phyloP scores from a whole-genome alignment of 2,329 filamentous ascomycete species.

The Ceratocystiopsis minuta region DNA sequence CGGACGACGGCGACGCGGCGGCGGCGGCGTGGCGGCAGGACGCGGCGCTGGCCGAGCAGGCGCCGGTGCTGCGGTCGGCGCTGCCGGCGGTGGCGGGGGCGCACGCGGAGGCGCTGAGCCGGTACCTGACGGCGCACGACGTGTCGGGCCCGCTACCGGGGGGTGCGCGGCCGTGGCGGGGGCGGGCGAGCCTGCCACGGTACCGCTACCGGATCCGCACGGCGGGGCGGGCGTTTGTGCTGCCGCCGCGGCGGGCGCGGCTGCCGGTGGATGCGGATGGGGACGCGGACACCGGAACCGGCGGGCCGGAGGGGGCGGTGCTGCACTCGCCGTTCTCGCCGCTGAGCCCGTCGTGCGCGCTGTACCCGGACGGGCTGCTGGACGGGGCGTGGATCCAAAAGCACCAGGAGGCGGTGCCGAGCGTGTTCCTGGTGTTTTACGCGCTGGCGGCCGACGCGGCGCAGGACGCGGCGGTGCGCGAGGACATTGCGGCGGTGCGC shows the following conservation, averaged over 20 bases:
- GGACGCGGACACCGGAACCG: no score
- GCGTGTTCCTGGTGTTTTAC: conserved; percentile 68
- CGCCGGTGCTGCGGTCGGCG: conserved; percentile 50
- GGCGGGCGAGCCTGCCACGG: conserved; percentile 30
- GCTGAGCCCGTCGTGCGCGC: conserved; percentile 59
- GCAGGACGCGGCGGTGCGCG: conserved; percentile 76
- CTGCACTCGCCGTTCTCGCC: conserved; percentile 87
- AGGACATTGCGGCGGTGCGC: conserved; percentile 65
- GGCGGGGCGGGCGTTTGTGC: conserved; percentile 49
- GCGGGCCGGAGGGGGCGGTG: conserved; percentile 27
- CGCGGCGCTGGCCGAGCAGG: conserved; percentile 36
- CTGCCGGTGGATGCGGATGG: conserved; percentile 36
- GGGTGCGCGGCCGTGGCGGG: conserved; percentile 39
- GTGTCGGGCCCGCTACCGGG: conserved; percentile 27
- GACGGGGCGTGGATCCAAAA: conserved; percentile 71
- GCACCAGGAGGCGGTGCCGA: conserved; percentile 70
- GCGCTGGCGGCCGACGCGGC: conserved; percentile 53
- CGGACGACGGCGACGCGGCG: background rate
- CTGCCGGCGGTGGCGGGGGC: conserved; percentile 46
- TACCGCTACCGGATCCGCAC: conserved; percentile 52
- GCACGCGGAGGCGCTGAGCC: conserved; percentile 45
- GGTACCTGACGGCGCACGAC: conserved; percentile 49
- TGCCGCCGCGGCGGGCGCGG: conserved; percentile 38
- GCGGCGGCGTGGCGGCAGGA: conserved; percentile 23
- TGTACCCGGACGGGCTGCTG: conserved; percentile 83